A percentile compares a stretch with the other conserved stretches of the same genome.
phyloP scores from a whole-genome alignment of 202 grass and related monocot species.

The Schoenoplectus triqueter region DNA sequence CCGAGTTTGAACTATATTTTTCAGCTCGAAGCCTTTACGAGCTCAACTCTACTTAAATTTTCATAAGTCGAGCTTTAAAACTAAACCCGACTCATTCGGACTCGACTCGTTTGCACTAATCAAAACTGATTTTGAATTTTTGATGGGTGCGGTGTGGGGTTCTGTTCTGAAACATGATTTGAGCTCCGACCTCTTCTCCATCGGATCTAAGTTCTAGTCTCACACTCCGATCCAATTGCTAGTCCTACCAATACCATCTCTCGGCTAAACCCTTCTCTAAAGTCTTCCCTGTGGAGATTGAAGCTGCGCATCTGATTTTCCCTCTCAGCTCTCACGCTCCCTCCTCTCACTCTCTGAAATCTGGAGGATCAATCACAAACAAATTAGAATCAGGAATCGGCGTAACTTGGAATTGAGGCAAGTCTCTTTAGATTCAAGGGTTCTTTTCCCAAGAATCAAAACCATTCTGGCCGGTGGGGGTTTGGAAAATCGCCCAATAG shows the following conservation, averaged over 20 bases:
- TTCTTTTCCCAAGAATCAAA: not conserved
- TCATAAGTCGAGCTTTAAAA: too few relatives aligned
- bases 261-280: conserved; percentile 3
- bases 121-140: too few relatives aligned
- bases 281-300: not conserved
- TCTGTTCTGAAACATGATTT: not conserved
- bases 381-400: not conserved
- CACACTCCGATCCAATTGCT: not conserved
- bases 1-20: too few relatives aligned
- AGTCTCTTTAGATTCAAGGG: not conserved
- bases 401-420: not conserved
- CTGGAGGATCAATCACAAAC: not conserved
- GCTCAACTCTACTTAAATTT: too few relatives aligned
- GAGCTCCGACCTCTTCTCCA: not conserved
- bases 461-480: not conserved
- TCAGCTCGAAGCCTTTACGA: too few relatives aligned
- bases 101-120: too few relatives aligned
- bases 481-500: not conserved
- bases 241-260: not conserved
- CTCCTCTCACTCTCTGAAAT: not conserved
- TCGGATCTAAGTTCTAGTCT: not conserved
- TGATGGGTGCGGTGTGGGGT: not conserved
- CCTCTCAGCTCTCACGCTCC: not conserved
- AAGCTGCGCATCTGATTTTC: not conserved
- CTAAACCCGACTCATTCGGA: too few relatives aligned